phyloP scores from a whole-genome alignment of 495 filamentous ascomycete genomes.

The Podospora anserina region DNA sequence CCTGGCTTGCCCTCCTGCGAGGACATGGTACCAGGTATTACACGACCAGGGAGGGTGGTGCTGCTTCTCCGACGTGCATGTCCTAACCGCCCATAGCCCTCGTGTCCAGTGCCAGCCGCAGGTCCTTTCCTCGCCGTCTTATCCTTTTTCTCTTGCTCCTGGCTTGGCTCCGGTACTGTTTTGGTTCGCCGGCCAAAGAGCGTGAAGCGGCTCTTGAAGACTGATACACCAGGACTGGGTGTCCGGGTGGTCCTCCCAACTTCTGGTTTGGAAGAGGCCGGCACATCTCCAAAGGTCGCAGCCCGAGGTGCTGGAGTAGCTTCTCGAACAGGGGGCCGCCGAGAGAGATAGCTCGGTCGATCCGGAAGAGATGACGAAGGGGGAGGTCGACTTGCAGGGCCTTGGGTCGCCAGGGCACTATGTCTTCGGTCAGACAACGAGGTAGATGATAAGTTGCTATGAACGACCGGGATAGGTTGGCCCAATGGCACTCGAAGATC shows the following conservation, averaged over 20 bases:
- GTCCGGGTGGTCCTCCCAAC: conserved; percentile 37
- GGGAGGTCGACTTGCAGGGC: conserved; percentile 30
- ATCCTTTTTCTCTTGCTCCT: conserved; percentile 48
- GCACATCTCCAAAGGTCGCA: conserved; percentile 23
- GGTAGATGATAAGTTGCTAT: conserved; percentile 66
- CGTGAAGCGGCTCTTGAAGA: conserved; percentile 60
- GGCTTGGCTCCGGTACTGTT: conserved; percentile 51
- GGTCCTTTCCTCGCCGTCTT: conserved; percentile 73
- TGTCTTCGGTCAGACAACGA: conserved; percentile 44
- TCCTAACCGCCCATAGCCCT: conserved; percentile 82
- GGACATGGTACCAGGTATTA: conserved; percentile 45
- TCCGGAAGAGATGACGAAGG: conserved; percentile 32
- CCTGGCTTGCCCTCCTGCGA: conserved; percentile 49
- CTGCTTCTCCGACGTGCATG: conserved; percentile 57
- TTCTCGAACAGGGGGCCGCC: conserved; percentile 36
- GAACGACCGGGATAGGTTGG: conserved; percentile 65
- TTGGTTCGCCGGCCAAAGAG: conserved; percentile 74
- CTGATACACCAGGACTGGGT: conserved; percentile 47
- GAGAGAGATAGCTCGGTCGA: conserved; percentile 24
- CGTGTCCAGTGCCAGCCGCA: conserved; percentile 88
- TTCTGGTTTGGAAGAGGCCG: conserved; percentile 31
- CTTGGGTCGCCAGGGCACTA: conserved; percentile 38
- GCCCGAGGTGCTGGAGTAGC: conserved; percentile 38
- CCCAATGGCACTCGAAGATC: conserved; percentile 56
- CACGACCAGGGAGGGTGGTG: conserved; percentile 45